phyloP scores from a whole-genome alignment of 768 basidiomycete genomes.

The Termitomyces sp. region DNA sequence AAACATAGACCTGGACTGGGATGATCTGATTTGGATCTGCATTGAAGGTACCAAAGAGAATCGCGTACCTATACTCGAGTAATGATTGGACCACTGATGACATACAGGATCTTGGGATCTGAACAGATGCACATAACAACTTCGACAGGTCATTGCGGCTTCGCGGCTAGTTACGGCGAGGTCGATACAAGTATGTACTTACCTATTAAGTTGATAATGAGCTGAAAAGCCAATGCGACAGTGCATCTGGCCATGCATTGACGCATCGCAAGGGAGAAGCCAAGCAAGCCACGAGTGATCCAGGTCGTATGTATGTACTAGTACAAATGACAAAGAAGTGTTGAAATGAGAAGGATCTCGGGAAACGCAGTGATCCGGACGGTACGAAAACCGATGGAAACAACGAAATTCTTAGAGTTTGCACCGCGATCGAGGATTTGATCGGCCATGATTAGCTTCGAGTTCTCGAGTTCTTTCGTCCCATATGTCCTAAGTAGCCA shows the following conservation, averaged over 20 bases:
- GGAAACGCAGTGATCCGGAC: slow-evolving; percentile 11
- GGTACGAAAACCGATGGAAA: slow-evolving; percentile 1
- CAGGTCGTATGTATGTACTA: no score
- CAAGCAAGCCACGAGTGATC: slow-evolving; percentile 4
- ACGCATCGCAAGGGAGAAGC: slow-evolving; percentile 14
- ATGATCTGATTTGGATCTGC: slow-evolving; percentile 14
- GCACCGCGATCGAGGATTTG: slow-evolving; percentile 1
- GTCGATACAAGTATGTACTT: not conserved
- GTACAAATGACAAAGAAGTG: slow-evolving; percentile 1
- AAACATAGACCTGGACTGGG: slow-evolving; percentile 11
- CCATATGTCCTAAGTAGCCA: no score
- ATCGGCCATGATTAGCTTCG: slow-evolving; percentile 6
- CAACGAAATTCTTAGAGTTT: not conserved
- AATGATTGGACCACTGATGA: not conserved
- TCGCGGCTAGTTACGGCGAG: not conserved
- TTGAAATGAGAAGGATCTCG: slow-evolving; percentile 8
- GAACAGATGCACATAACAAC: not conserved
- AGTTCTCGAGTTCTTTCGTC: not conserved
- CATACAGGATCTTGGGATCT: not conserved
- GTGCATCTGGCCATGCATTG: slow-evolving; percentile 3
- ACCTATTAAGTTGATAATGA: not conserved
- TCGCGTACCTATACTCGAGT: not conserved
- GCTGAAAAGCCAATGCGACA: not conserved
- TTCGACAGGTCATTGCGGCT: not conserved
- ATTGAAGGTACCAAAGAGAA: slow-evolving; percentile 2